These are phyloP conservation scores for Chalaropsis thielavioides DNA, from an alignment of 2,329 filamentous ascomycete genomes.

Conservation along the genomic window DNA sequence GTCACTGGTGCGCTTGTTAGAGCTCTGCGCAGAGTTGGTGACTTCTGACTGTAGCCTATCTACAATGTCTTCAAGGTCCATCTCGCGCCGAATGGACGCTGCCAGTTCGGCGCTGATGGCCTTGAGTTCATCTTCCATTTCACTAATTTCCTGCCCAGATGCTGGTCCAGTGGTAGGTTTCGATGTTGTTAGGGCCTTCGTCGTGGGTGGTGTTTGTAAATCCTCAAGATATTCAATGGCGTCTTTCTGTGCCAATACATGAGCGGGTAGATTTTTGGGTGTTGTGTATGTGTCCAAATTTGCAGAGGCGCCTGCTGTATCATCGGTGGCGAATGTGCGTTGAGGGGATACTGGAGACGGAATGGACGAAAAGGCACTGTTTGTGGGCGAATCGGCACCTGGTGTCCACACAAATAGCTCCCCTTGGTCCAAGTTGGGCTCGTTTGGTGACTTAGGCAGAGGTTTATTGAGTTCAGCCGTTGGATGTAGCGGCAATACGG, in stretches of 20 bases:
- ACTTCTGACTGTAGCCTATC: conserved; percentile 73
- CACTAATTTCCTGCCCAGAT: conserved; percentile 49
- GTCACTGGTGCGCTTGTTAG: conserved; percentile 73
- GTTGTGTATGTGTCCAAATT: conserved; percentile 20
- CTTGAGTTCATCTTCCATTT: conserved; percentile 87
- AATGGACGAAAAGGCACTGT: conserved; percentile 39
- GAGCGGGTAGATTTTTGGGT: conserved; percentile 27
- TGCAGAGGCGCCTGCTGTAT: conserved; percentile 23
- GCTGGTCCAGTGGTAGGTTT: conserved; percentile 25
- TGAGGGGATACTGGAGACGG: conserved; percentile 38
- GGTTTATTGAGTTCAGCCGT: conserved; percentile 38
- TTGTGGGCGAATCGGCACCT: conserved; percentile 30
- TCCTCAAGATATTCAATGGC: conserved; percentile 39
- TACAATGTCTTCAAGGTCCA: conserved; percentile 89
- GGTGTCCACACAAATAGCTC: conserved; percentile 38
- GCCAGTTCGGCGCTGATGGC: conserved; percentile 89
- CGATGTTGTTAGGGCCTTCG: neutral
- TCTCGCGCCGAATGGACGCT: conserved; percentile 81
- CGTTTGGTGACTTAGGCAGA: conserved; percentile 38
- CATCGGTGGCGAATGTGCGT: conserved; percentile 26
- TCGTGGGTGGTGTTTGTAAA: conserved; percentile 34
- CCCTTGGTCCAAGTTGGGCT: conserved; percentile 31
- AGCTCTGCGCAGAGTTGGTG: conserved; percentile 36
- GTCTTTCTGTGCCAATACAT: conserved; percentile 27
- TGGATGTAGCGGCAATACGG: conserved; percentile 22